These are phyloP conservation scores for Eucalyptus brandiana DNA, from an alignment of 345 rosid genomes.

Conservation along the genomic window DNA sequence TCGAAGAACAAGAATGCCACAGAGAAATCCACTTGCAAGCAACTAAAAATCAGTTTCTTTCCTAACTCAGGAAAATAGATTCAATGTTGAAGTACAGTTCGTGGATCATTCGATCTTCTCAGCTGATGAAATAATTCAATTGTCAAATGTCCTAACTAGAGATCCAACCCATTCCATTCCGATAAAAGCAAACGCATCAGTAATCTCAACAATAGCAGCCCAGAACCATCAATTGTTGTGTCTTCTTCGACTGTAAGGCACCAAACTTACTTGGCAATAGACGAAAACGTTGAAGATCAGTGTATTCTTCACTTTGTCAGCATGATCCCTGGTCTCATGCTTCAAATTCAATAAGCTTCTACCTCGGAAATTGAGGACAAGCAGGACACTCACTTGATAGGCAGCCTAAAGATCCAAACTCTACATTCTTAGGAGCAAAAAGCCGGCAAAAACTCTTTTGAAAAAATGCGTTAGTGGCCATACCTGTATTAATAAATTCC, in stretches of 20 bases:
- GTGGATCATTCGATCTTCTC: neutral
- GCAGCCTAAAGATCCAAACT: slow-evolving; percentile 38
- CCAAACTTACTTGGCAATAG: slow-evolving; percentile 67
- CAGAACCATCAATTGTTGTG: neutral
- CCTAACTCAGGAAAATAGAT: neutral
- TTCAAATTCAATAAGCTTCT: slow-evolving; percentile 41
- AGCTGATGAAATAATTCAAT: neutral
- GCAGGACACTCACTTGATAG: slow-evolving; percentile 74
- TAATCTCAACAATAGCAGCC: neutral
- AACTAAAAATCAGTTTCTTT: neutral
- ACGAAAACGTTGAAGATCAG: slow-evolving; percentile 91
- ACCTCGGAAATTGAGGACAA: slow-evolving; percentile 69
- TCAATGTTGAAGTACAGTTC: neutral
- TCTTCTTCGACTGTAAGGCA: neutral
- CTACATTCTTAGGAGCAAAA: neutral
- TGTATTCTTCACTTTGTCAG: slow-evolving; percentile 64
- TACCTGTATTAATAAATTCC: slow-evolving; percentile 93
- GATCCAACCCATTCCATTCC: neutral
- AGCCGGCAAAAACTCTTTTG: neutral
- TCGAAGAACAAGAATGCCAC: neutral
- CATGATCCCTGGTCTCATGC: slow-evolving; percentile 4
- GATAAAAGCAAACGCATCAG: neutral
- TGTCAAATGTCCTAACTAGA: neutral
- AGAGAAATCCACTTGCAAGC: neutral
- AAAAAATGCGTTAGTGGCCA: neutral